Evolutionary conservation across 257 asterid genomes (phyloP).

Genomic region (Coffea eugenioides): DNA sequence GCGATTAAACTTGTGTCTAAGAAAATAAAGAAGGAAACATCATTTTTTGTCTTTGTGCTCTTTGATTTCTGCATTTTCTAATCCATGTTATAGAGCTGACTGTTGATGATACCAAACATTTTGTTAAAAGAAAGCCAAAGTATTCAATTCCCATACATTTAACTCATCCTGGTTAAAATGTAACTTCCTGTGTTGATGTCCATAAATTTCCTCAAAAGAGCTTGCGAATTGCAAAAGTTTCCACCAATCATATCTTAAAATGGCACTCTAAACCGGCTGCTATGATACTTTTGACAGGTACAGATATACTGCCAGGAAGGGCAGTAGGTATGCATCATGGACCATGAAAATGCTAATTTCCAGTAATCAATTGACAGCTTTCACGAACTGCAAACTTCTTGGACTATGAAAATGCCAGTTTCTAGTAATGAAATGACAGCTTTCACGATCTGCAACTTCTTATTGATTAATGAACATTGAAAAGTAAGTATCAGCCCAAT

Average conservation of each 20-base stretch:
- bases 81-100: not conserved
- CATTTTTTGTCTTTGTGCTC: not conserved
- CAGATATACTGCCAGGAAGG: not conserved
- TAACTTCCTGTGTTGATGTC: not conserved
- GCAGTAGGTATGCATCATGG: conserved; percentile 8
- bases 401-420: conserved; percentile 1
- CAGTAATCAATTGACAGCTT: not conserved
- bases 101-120: not conserved
- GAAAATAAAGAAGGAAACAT: too few relatives aligned
- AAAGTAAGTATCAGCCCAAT: conserved; percentile 44
- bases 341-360: not conserved
- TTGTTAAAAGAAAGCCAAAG: not conserved
- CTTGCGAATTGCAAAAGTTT: conserved; percentile 1
- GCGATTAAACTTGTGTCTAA: not conserved
- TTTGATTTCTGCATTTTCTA: not conserved
- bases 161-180: not conserved
- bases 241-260: not conserved
- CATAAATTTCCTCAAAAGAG: not conserved
- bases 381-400: not conserved
- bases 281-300: not conserved
- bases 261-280: conserved; percentile 1
- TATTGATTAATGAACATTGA: not conserved
- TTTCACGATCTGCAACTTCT: conserved; percentile 1
- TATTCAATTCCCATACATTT: not conserved
- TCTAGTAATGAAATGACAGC: not conserved